Percentiles rank a stretch among this genome's conserved stretches.
Evolutionary conservation across 2,329 filamentous ascomycete species (phyloP).

Genomic region (Talaromyces atroroseus): DNA sequence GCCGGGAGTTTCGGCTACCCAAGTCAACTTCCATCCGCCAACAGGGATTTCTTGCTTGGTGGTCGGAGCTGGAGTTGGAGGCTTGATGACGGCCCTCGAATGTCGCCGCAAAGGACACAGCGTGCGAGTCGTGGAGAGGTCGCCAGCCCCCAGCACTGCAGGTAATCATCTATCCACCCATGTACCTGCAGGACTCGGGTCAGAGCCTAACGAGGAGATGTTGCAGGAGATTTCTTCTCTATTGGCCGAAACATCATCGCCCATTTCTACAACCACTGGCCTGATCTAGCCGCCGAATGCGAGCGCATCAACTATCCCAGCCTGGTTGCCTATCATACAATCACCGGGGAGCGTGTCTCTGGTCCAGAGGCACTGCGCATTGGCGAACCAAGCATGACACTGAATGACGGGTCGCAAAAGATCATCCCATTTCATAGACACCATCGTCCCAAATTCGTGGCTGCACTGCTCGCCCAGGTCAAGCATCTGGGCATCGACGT

Average conservation of each 20-base stretch:
- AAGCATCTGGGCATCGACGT: constrained; percentile 17
- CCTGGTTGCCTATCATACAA: constrained; percentile 18
- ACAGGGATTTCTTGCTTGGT: constrained; percentile 21
- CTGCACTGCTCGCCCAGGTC: constrained; percentile 17
- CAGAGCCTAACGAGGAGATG: neutral
- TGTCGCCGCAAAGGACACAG: constrained; percentile 26
- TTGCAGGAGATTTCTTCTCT: constrained; percentile 21
- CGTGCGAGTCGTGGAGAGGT: constrained; percentile 22
- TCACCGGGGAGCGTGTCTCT: constrained; percentile 18
- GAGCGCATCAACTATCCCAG: constrained; percentile 9
- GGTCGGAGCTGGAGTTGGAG: constrained; percentile 24
- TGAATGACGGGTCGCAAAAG: constrained; percentile 5
- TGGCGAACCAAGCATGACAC: constrained; percentile 4
- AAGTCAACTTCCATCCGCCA: constrained; percentile 7
- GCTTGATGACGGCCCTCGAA: constrained; percentile 23
- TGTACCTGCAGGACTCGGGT: neutral
- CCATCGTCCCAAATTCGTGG: constrained; percentile 18
- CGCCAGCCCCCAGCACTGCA: neutral
- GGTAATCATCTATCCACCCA: neutral
- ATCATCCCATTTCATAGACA: constrained; percentile 12
- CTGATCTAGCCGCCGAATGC: constrained; percentile 16
- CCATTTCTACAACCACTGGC: constrained; percentile 17
- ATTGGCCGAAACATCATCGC: constrained; percentile 16
- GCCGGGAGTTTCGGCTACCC: neutral
- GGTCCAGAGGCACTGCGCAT: constrained; percentile 14